phyloP scores from a whole-genome alignment of 441 rosid genomes.

The Aleurites moluccanus region DNA sequence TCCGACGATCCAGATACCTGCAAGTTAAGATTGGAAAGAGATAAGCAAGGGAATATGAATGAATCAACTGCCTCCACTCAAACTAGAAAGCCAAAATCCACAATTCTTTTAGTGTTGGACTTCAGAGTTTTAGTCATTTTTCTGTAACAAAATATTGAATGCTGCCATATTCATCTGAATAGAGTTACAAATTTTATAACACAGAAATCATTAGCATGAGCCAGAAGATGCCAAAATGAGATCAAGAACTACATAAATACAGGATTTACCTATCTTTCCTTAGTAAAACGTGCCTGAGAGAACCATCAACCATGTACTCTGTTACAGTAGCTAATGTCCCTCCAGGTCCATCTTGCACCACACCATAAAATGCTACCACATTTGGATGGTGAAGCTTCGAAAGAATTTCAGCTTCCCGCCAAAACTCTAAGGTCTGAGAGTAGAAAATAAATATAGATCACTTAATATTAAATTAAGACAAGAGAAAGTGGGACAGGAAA shows the following conservation, averaged over 20 bases:
- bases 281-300: constrained; percentile 92
- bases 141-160: not conserved
- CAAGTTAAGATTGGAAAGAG: constrained; percentile 28
- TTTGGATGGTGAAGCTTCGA: constrained; percentile 95
- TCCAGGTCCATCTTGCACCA: constrained; percentile 95
- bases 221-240: constrained; percentile 20
- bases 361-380: constrained; percentile 95
- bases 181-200: not conserved
- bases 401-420: constrained; percentile 98
- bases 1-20: constrained; percentile 92
- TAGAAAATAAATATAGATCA: constrained; percentile 27
- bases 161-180: not conserved
- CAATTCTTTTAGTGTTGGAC: not conserved
- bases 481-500: not conserved
- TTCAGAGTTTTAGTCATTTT: not conserved
- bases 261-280: constrained; percentile 80
- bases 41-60: not conserved
- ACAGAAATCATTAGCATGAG: not conserved
- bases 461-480: not conserved
- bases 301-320: constrained; percentile 98
- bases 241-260: constrained; percentile 10
- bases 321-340: constrained; percentile 94
- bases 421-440: constrained; percentile 79
- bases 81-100: not conserved
- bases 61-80: not conserved